Evolutionary conservation across 2,329 filamentous ascomycete genomes (phyloP).

Genomic region (Helotiales sp.): DNA sequence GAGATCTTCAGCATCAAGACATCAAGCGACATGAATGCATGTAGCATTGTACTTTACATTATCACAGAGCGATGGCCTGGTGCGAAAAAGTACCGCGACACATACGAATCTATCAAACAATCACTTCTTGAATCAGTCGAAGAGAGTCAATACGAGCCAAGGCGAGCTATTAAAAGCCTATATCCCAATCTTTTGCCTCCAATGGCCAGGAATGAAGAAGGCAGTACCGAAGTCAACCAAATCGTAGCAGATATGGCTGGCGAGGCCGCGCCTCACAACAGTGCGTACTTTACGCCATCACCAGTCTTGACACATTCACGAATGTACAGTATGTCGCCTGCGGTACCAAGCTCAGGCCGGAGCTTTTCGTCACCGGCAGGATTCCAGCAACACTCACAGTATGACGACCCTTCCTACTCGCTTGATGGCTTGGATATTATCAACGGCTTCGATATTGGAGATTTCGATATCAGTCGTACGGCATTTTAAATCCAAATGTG

Average conservation of each 20-base stretch:
- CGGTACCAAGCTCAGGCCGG: background rate
- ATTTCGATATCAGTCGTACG: slow-evolving; percentile 3
- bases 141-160: slow-evolving; percentile 7
- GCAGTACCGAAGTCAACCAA: slow-evolving; percentile 1
- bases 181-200: background rate
- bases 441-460: slow-evolving; percentile 1
- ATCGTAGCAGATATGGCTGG: slow-evolving; percentile 8
- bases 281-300: background rate
- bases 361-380: background rate
- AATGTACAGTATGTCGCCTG: background rate
- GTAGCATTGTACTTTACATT: slow-evolving; percentile 28
- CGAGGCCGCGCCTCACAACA: background rate
- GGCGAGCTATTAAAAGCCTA: slow-evolving; percentile 4
- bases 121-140: slow-evolving; percentile 11
- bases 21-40: slow-evolving; percentile 32
- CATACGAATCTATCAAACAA: slow-evolving; percentile 16
- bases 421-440: background rate
- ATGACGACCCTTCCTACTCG: background rate
- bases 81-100: slow-evolving; percentile 16
- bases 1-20: slow-evolving; percentile 25
- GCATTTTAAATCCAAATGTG: background rate
- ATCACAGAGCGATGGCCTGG: slow-evolving; percentile 26
- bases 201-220: slow-evolving; percentile 8
- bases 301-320: background rate
- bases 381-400: background rate